These are phyloP conservation scores for Kernera saxatilis DNA, from an alignment of 345 rosid genomes.

Conservation along the genomic window DNA sequence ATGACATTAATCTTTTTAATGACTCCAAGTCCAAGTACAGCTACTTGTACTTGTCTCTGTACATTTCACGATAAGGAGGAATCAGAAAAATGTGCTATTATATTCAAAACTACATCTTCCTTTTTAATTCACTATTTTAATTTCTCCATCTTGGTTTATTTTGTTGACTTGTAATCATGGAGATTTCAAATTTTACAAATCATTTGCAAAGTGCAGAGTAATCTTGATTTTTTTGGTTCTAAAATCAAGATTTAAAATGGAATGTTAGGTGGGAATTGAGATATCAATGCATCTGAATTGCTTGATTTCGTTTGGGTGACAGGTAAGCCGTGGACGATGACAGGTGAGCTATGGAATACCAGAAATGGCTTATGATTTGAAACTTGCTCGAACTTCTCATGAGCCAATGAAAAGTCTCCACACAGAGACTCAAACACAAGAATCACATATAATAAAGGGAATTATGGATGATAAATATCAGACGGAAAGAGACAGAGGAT, in stretches of 20 bases:
- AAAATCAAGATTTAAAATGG: slow-evolving; percentile 10
- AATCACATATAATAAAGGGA: slow-evolving; percentile 14
- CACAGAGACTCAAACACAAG: neutral
- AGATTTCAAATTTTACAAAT: neutral
- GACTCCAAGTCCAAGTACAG: slow-evolving; percentile 25
- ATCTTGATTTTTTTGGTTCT: neutral
- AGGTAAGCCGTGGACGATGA: slow-evolving; percentile 13
- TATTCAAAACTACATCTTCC: neutral
- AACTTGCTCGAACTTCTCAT: slow-evolving; percentile 21
- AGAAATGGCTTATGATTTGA: slow-evolving; percentile 20
- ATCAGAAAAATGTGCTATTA: neutral
- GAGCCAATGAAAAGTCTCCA: slow-evolving; percentile 14
- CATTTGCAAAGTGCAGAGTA: neutral
- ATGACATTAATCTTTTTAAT: slow-evolving; percentile 8
- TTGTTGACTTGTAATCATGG: neutral
- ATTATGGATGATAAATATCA: slow-evolving; percentile 9
- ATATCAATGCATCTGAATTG: slow-evolving; percentile 17
- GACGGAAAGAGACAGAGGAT: slow-evolving; percentile 24
- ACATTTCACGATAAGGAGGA: slow-evolving; percentile 17
- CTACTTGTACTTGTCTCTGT: slow-evolving; percentile 30
- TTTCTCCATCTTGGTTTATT: neutral
- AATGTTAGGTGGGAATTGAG: slow-evolving; percentile 19
- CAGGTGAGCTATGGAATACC: slow-evolving; percentile 24
- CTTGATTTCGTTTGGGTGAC: slow-evolving; percentile 23
- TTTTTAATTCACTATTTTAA: neutral